Evolutionary conservation across 805 yeast species (phyloP).

Genomic region (Wickerhamomyces strasburgensis): DNA sequence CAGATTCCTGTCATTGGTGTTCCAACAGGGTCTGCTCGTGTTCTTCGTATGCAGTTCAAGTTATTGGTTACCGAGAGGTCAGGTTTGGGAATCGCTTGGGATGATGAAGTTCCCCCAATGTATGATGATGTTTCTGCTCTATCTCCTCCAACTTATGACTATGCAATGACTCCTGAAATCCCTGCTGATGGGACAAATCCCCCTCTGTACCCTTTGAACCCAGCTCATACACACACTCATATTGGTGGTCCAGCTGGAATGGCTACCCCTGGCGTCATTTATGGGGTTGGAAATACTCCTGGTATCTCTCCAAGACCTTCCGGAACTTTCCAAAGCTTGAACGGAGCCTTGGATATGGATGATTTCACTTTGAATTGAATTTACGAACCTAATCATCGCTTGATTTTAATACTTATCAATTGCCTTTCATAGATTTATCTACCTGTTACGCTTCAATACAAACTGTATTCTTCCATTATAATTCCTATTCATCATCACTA

Average conservation of each 20-base stretch:
- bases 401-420: neutral
- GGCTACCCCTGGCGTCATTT: conserved; percentile 32
- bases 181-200: conserved; percentile 16
- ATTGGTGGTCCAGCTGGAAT: conserved; percentile 19
- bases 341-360: conserved; percentile 22
- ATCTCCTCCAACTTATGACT: conserved; percentile 79
- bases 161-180: conserved; percentile 19
- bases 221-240: conserved; percentile 25
- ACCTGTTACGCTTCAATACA: neutral
- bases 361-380: conserved; percentile 17
- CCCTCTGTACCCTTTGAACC: conserved; percentile 25
- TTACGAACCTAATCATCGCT: neutral
- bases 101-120: conserved; percentile 97
- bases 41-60: conserved; percentile 90
- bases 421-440: neutral
- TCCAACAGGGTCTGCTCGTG: conserved; percentile 94
- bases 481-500: conserved; percentile 10
- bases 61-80: conserved; percentile 81
- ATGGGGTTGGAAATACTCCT: conserved; percentile 43
- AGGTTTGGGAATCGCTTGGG: conserved; percentile 97
- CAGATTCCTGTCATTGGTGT: conserved; percentile 42
- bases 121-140: conserved; percentile 79
- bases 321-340: conserved; percentile 19
- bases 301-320: conserved; percentile 26
- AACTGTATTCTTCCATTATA: neutral